Percentiles rank a stretch among this genome's conserved stretches.
Conservation (phyloP, 2,329 filamentous ascomycete genomes). For the Fusarium goolgardi region DNA sequence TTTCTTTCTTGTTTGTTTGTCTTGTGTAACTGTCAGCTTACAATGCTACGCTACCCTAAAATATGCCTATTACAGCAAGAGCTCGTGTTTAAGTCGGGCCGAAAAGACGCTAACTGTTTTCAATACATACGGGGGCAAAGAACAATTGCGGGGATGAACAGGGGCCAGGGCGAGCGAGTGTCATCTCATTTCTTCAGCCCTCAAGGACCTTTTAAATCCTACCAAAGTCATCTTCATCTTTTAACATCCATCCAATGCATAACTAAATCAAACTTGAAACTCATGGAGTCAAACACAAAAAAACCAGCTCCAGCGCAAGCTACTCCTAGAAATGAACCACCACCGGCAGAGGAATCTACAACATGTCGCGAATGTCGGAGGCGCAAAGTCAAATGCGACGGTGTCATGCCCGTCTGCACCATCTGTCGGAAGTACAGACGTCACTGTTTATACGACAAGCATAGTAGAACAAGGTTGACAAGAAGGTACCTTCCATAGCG, state of each 20-base stretch:
- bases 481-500: slow-evolving; percentile 18
- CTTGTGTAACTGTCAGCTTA: background rate
- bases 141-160: slow-evolving; percentile 28
- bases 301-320: slow-evolving; percentile 13
- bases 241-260: background rate
- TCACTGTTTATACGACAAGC: slow-evolving; percentile 35
- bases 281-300: slow-evolving; percentile 7
- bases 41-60: background rate
- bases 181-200: slow-evolving; percentile 4
- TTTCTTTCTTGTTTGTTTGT: background rate
- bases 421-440: slow-evolving; percentile 33
- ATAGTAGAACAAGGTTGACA: slow-evolving; percentile 31
- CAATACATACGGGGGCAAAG: background rate
- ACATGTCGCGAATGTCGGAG: slow-evolving; percentile 37
- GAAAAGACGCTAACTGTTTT: slow-evolving; percentile 9
- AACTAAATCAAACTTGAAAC: background rate
- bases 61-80: background rate
- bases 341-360: slow-evolving; percentile 27
- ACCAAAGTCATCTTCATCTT: slow-evolving; percentile 6
- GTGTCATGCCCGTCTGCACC: slow-evolving; percentile 33
- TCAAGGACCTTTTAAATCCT: slow-evolving; percentile 20
- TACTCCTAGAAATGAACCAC: slow-evolving; percentile 5
- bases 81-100: slow-evolving; percentile 27
- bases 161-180: background rate
- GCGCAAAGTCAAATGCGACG: slow-evolving; percentile 35